Percentiles rank a stretch among this genome's conserved stretches.
Evolutionary conservation across 2,329 filamentous ascomycete genomes (phyloP).

Genomic region (Paraphaeosphaeria sporulosa): DNA sequence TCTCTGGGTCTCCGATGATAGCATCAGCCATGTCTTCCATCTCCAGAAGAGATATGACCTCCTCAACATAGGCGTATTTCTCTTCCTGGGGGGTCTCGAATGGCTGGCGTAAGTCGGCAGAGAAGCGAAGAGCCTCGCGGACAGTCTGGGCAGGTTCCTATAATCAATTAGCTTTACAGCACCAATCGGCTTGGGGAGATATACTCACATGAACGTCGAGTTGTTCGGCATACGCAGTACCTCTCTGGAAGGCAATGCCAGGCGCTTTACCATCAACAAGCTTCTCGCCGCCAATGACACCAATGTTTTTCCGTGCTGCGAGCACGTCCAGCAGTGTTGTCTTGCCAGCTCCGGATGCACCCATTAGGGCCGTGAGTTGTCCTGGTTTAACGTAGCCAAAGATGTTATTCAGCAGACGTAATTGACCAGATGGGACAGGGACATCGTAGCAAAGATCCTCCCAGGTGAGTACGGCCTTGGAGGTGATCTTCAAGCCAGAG

Average conservation of each 20-base stretch:
- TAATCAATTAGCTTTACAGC: background rate
- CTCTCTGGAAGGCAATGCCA: constrained; percentile 68
- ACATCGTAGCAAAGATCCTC: constrained; percentile 69
- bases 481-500: constrained; percentile 60
- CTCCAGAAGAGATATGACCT: constrained; percentile 69
- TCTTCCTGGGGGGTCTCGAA: constrained; percentile 64
- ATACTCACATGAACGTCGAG: constrained; percentile 63
- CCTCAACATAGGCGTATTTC: constrained; percentile 72
- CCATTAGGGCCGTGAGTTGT: constrained; percentile 58
- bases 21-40: constrained; percentile 72
- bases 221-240: constrained; percentile 71
- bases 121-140: constrained; percentile 71
- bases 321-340: constrained; percentile 84
- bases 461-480: constrained; percentile 66
- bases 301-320: constrained; percentile 69
- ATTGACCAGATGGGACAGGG: constrained; percentile 67
- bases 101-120: constrained; percentile 69
- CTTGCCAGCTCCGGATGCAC: constrained; percentile 75
- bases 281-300: constrained; percentile 68
- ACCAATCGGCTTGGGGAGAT: background rate
- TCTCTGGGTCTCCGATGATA: constrained; percentile 67
- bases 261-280: constrained; percentile 67
- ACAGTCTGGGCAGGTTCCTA: constrained; percentile 66
- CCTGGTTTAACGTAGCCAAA: constrained; percentile 65
- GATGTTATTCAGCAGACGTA: constrained; percentile 64